Base-by-base conservation (phyloP, 495 filamentous ascomycete species). In the Penicillium verhagenii region DNA sequence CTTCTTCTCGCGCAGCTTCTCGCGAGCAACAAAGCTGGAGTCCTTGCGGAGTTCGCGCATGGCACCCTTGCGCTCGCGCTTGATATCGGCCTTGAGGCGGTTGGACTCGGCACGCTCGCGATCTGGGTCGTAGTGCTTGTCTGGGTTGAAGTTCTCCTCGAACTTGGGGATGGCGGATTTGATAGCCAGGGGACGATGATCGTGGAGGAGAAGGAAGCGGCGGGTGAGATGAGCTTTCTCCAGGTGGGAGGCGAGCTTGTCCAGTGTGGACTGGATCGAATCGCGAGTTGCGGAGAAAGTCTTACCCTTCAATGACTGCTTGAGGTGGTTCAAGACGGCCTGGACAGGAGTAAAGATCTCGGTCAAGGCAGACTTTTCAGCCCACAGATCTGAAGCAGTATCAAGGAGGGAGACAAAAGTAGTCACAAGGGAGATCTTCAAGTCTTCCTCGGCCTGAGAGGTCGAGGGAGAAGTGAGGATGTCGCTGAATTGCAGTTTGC, bases 71-170 rank as follows among this genome's bases (percentile, higher is more conserved):
- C 81, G 80, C 79, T 99, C 94, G 63, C 86, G 84, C 83, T 96
- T 96, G 82, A 90, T 85, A 75, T 99, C 93, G 43, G 86, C 85
- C 72, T 82, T 85, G 63, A 99, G 79, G 62, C 90, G 91, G 59
- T 82, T 84, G 43, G 83, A 58, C 56, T 95, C 91, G n/a, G 86
- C 82, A 23, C 94, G 88, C 65, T 94, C 92, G 48, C 84, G 83
- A 69, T 97, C 86, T 1, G 91, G 90, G 63, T 99, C 94, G 80
- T 97, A 96, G 79, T 96, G 93, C 71, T 89, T 92, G 77, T 90
- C 82, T 11, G 92, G 94, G 69, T 92, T 91, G 84, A 91, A 99
- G 58, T 82, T 76, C 69, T 96, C 92, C 75, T 99, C 95, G 77
- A 97, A 99, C 74, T 96, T 97, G 61, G 94, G 94, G 21, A 96